Conservation (phyloP, 345 rosid genomes). For the Lepidium sativum region DNA sequence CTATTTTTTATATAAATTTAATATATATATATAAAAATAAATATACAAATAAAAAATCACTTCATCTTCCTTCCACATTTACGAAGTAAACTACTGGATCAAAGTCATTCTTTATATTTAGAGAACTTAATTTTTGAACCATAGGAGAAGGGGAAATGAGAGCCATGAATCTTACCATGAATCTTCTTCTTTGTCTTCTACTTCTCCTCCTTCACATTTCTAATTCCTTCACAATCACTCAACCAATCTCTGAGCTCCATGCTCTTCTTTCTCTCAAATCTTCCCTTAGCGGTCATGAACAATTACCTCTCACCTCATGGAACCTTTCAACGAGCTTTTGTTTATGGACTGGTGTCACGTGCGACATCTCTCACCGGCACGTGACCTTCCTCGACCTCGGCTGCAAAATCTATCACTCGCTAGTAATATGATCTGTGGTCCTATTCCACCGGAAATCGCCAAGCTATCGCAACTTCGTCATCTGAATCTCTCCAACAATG, state of each 20-base stretch:
- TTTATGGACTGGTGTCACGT: slow-evolving; percentile 57
- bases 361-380: slow-evolving; percentile 57
- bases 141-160: too few relatives aligned
- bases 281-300: slow-evolving; percentile 42
- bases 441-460: slow-evolving; percentile 51
- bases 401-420: slow-evolving; percentile 51
- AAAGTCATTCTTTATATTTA: too few relatives aligned
- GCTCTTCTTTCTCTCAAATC: slow-evolving; percentile 77
- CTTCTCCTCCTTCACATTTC: slow-evolving; percentile 42
- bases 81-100: too few relatives aligned
- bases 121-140: too few relatives aligned
- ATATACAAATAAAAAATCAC: too few relatives aligned
- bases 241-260: slow-evolving; percentile 45
- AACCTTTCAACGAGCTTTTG: slow-evolving; percentile 45
- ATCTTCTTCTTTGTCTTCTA: slow-evolving; percentile 34
- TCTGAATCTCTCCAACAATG: slow-evolving; percentile 70
- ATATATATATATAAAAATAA: too few relatives aligned
- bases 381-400: slow-evolving; percentile 50
- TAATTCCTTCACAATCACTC: slow-evolving; percentile 23
- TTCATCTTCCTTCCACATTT: too few relatives aligned
- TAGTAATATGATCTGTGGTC: slow-evolving; percentile 39
- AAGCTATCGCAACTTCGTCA: slow-evolving; percentile 41
- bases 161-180: too few relatives aligned
- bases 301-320: slow-evolving; percentile 60
- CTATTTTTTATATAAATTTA: too few relatives aligned